phyloP scores from a whole-genome alignment of 75 land plant genomes.

The Pinus taeda region DNA sequence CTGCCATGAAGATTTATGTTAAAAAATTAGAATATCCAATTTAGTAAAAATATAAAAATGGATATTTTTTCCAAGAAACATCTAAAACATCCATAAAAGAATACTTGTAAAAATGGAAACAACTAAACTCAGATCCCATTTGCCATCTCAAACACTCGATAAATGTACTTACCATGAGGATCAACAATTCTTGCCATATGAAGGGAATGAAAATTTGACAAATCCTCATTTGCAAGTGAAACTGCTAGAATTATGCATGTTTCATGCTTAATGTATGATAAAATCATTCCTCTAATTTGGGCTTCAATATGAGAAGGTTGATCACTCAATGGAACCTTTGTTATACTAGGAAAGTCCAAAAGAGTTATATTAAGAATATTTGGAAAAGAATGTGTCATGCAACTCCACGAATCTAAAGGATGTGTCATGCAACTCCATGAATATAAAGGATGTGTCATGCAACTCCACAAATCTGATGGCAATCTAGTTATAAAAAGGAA shows the following conservation, averaged over 20 bases:
- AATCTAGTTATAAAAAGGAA: slow-evolving; percentile 86
- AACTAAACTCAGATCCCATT: too few species aligned
- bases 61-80: too few species aligned
- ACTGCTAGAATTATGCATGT: slow-evolving; percentile 81
- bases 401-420: slow-evolving; percentile 22
- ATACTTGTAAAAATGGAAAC: too few species aligned
- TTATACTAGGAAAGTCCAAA: slow-evolving; percentile 87
- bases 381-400: slow-evolving; percentile 24
- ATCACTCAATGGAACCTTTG: slow-evolving; percentile 85
- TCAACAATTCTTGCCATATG: slow-evolving; percentile 90
- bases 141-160: not conserved
- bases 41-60: too few species aligned
- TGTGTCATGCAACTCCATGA: slow-evolving; percentile 76
- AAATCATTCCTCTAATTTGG: slow-evolving; percentile 78
- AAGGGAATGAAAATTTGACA: slow-evolving; percentile 91
- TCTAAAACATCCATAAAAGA: too few species aligned
- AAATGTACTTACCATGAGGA: slow-evolving; percentile 69
- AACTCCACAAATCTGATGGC: slow-evolving; percentile 87
- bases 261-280: slow-evolving; percentile 80
- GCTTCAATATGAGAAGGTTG: slow-evolving; percentile 92
- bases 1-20: too few species aligned
- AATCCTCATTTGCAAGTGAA: slow-evolving; percentile 87
- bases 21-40: too few species aligned
- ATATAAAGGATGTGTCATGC: slow-evolving; percentile 74
- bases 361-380: slow-evolving; percentile 87